These are phyloP conservation scores for Chenopodium album DNA, from an alignment of 148 eudicot genomes.

Conservation along the genomic window DNA sequence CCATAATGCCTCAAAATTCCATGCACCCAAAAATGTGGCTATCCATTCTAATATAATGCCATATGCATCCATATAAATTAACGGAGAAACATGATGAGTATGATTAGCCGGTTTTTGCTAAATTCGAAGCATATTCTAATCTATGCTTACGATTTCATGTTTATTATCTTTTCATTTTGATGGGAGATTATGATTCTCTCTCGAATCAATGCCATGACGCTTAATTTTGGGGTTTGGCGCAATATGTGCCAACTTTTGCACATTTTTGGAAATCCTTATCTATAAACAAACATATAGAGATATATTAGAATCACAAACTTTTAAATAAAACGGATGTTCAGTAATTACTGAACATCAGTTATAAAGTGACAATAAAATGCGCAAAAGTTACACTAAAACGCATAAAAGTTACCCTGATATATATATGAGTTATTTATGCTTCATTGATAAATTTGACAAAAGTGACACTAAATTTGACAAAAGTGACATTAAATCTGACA, in stretches of 20 bases:
- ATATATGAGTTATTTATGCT: too few species aligned
- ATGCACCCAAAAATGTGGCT: not conserved
- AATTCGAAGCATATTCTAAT: conserved; percentile 16
- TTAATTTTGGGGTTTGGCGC: not conserved
- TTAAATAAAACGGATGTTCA: too few species aligned
- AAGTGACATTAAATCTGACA: too few species aligned
- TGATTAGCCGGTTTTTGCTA: not conserved
- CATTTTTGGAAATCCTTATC: too few species aligned
- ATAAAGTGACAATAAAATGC: too few species aligned
- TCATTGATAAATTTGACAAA: too few species aligned
- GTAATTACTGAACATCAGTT: too few species aligned
- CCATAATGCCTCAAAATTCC: not conserved
- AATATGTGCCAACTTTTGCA: not conserved
- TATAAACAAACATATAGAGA: too few species aligned
- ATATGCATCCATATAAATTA: not conserved
- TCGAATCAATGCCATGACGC: not conserved
- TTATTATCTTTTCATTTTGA: not conserved
- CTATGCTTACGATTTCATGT: not conserved
- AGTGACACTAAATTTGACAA: too few species aligned
- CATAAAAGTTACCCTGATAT: too few species aligned
- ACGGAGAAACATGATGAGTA: conserved; percentile 9
- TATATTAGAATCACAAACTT: too few species aligned
- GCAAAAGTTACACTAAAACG: too few species aligned
- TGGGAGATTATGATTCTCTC: conserved; percentile 4
- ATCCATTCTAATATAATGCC: not conserved